Evolutionary conservation across 2,329 filamentous ascomycete genomes (phyloP).

Genomic region (Cadophora malorum): DNA sequence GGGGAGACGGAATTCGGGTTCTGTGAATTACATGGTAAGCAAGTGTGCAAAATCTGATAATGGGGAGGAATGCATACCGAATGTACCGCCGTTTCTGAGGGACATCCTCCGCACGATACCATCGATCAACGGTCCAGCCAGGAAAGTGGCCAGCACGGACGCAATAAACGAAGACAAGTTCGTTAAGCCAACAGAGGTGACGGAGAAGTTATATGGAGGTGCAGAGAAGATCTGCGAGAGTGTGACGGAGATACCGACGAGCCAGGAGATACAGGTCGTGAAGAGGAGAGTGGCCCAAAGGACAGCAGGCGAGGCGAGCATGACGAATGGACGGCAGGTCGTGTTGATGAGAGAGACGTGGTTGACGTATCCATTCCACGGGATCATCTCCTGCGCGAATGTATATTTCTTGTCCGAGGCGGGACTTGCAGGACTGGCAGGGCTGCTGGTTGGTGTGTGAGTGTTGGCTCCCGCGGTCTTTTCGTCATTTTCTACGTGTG

Average conservation of each 20-base stretch:
- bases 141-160: slow-evolving; percentile 51
- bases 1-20: slow-evolving; percentile 48
- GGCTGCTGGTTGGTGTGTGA: slow-evolving; percentile 14
- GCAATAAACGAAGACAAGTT: slow-evolving; percentile 56
- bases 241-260: slow-evolving; percentile 54
- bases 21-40: slow-evolving; percentile 29
- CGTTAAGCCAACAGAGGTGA: slow-evolving; percentile 56
- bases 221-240: slow-evolving; percentile 48
- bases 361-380: slow-evolving; percentile 50
- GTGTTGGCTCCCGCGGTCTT: slow-evolving; percentile 22
- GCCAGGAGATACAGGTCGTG: slow-evolving; percentile 49
- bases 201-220: slow-evolving; percentile 43
- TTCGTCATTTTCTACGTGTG: slow-evolving; percentile 39
- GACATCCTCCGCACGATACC: slow-evolving; percentile 39
- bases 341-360: slow-evolving; percentile 44
- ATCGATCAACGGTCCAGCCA: slow-evolving; percentile 56
- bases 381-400: slow-evolving; percentile 44
- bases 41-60: neutral
- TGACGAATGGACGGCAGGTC: slow-evolving; percentile 41
- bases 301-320: slow-evolving; percentile 46
- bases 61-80: slow-evolving; percentile 22
- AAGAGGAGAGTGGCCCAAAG: slow-evolving; percentile 50
- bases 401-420: slow-evolving; percentile 37
- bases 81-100: slow-evolving; percentile 40
- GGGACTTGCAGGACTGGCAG: neutral